Percentiles rank a stretch among this genome's conserved stretches.
These are phyloP conservation scores for Magnolia sinica DNA, from an alignment of 164 flowering plant species.

Conservation along the genomic window DNA sequence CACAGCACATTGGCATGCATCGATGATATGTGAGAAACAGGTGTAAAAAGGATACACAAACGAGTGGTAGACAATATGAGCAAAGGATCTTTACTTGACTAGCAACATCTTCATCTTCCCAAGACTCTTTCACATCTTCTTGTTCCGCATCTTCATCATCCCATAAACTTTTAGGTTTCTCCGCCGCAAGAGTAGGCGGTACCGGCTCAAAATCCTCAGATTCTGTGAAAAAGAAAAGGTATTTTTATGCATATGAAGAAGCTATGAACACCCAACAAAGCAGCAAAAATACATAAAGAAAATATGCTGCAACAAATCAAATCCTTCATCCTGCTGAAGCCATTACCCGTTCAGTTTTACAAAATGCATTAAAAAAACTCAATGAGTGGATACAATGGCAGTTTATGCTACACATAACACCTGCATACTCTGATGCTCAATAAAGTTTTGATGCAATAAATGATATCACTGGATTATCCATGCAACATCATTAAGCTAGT, in stretches of 20 bases:
- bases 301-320: background rate
- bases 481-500: no score
- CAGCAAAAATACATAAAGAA: background rate
- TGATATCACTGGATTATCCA: no score
- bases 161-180: slow-evolving; percentile 46
- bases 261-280: background rate
- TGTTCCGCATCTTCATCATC: slow-evolving; percentile 87
- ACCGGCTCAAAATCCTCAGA: slow-evolving; percentile 50
- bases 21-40: background rate
- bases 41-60: background rate
- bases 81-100: slow-evolving; percentile 37
- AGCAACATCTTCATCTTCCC: slow-evolving; percentile 90
- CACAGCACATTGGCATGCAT: no score
- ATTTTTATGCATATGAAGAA: background rate
- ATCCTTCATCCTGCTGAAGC: background rate
- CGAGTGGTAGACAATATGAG: background rate
- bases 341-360: background rate
- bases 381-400: no score
- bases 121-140: slow-evolving; percentile 74
- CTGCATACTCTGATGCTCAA: no score
- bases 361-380: background rate
- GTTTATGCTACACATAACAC: no score
- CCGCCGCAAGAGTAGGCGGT: slow-evolving; percentile 47
- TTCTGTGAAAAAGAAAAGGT: background rate
- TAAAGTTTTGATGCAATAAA: no score